phyloP scores from a whole-genome alignment of 371 early-diverging fungal species.

The Mortierella sp. region DNA sequence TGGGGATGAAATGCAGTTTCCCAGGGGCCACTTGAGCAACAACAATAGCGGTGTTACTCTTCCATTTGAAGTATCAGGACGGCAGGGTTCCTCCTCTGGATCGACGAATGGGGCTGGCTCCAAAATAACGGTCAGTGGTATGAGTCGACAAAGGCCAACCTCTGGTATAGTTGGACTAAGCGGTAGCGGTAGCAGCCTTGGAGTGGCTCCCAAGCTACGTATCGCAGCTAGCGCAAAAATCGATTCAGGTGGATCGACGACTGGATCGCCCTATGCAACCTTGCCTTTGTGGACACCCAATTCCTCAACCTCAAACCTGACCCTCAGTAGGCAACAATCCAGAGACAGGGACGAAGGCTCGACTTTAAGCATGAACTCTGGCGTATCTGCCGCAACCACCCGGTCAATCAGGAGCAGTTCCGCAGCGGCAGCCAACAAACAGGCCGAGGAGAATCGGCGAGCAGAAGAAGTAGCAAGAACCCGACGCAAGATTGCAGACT shows the following conservation, averaged over 20 bases:
- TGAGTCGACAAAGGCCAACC: constrained; percentile 13
- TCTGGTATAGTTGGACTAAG: constrained; percentile 23
- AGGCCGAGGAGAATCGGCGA: constrained; percentile 32
- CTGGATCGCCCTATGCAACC: constrained; percentile 11
- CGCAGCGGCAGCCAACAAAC: constrained; percentile 17
- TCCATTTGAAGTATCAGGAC: constrained; percentile 12
- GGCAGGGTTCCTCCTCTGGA: constrained; percentile 10
- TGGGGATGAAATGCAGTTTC: constrained; percentile 37
- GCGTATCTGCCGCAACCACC: constrained; percentile 4
- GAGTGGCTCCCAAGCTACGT: constrained; percentile 24
- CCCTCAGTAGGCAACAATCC: constrained; percentile 1
- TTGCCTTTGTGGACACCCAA: constrained; percentile 3
- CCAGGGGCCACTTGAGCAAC: constrained; percentile 32
- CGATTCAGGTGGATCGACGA: constrained; percentile 15
- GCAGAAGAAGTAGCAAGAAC: constrained; percentile 42
- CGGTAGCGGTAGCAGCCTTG: constrained; percentile 8
- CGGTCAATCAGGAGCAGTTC: constrained; percentile 19
- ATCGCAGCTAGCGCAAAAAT: constrained; percentile 44
- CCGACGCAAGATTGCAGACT: constrained; percentile 61
- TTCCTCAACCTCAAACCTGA: neutral
- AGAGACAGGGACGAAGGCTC: constrained; percentile 28
- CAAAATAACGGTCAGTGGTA: constrained; percentile 7
- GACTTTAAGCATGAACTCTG: constrained; percentile 17
- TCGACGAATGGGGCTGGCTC: neutral
- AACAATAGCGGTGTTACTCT: constrained; percentile 22